A percentile compares a stretch with the other conserved stretches of the same genome.
Evolutionary conservation across 2,329 filamentous ascomycete genomes (phyloP).

Genomic region (Phialophora verrucosa): DNA sequence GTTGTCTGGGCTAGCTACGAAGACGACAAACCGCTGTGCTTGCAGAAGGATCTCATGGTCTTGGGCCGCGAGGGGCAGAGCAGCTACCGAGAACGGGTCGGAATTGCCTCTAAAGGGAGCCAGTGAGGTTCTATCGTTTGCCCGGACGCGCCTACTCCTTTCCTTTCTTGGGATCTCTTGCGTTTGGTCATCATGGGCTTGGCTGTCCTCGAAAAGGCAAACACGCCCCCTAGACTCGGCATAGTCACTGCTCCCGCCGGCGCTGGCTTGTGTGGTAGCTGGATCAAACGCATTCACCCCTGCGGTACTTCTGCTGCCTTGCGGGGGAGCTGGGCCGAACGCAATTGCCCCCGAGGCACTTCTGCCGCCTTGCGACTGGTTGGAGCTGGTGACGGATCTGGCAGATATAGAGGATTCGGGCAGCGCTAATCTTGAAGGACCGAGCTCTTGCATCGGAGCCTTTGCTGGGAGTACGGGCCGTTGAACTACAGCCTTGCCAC

Average conservation of each 20-base stretch:
- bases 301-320: background rate
- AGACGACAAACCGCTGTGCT: conserved; percentile 25
- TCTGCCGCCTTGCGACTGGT: background rate
- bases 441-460: background rate
- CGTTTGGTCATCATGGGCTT: conserved; percentile 27
- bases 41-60: conserved; percentile 28
- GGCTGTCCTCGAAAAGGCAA: conserved; percentile 23
- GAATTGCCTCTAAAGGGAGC: conserved; percentile 23
- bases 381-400: background rate
- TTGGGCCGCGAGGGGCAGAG: conserved; percentile 17
- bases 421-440: background rate
- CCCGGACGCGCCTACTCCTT: background rate
- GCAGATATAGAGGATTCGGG: background rate
- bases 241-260: background rate
- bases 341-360: background rate
- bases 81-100: conserved; percentile 24
- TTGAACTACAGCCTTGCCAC: conserved; percentile 18
- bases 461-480: conserved; percentile 15
- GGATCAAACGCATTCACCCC: background rate
- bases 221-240: conserved; percentile 9
- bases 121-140: background rate
- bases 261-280: too few relatives aligned
- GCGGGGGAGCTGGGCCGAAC: background rate
- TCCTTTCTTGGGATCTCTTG: background rate
- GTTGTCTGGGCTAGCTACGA: conserved; percentile 25